phyloP scores from a whole-genome alignment of 2,329 filamentous ascomycete genomes.

The Curvularia eragrostidis region DNA sequence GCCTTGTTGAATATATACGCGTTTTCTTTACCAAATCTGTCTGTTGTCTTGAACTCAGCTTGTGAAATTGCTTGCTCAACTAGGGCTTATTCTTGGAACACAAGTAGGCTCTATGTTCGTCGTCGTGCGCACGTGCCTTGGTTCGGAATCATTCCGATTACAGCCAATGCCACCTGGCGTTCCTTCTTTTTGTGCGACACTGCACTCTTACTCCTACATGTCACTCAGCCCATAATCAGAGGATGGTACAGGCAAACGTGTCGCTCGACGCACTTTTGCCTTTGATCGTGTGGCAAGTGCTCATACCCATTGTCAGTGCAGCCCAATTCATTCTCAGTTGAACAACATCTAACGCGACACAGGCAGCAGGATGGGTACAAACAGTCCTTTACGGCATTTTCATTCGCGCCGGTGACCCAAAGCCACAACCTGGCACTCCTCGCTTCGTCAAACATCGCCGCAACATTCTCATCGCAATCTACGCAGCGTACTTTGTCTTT shows the following conservation, averaged over 20 bases:
- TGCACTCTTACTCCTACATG: neutral
- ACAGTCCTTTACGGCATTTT: constrained; percentile 84
- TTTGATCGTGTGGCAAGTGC: constrained; percentile 46
- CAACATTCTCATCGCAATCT: constrained; percentile 81
- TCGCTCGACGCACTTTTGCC: constrained; percentile 43
- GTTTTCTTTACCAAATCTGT: neutral
- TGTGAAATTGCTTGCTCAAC: neutral
- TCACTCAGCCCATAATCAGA: constrained; percentile 1
- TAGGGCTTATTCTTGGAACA: neutral
- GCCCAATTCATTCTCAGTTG: neutral
- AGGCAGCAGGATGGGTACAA: constrained; percentile 62
- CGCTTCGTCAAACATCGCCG: constrained; percentile 77
- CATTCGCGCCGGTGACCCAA: constrained; percentile 86
- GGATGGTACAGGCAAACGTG: constrained; percentile 34
- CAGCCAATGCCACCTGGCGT: constrained; percentile 18
- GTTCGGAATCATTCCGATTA: constrained; percentile 18
- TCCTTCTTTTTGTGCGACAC: neutral
- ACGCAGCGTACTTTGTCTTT: constrained; percentile 84
- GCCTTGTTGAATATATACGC: constrained; percentile 10
- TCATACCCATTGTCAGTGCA: constrained; percentile 40
- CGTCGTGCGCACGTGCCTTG: constrained; percentile 12
- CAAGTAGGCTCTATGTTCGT: neutral
- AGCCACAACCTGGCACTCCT: constrained; percentile 71
- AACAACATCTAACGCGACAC: constrained; percentile 22
- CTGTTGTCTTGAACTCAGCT: neutral